Base-by-base conservation (phyloP, 768 basidiomycete genomes). In the Rhizopogon rudus region DNA sequence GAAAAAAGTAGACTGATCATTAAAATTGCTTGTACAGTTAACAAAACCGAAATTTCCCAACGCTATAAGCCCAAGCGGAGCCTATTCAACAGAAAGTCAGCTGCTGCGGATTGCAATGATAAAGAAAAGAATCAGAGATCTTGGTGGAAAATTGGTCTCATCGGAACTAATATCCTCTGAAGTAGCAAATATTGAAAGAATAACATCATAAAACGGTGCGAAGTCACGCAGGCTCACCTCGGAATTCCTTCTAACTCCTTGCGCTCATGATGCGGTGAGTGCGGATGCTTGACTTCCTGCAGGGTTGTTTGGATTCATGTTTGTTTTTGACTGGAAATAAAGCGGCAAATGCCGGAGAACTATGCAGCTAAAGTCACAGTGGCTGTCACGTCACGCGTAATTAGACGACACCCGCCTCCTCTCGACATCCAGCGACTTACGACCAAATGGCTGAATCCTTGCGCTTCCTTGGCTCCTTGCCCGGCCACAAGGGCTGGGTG, bases 401-500 rank as follows among this genome's bases (percentile, higher is more conserved):
- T 67, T 67, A 73, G 52, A 44, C 54, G 53, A 52, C 50, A 51
- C 16, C 16, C 20, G 53, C 35, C 65, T 56, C 57, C 61, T 65
- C 55, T 53, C 63, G 59, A 63, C 59, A 57, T 56, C 57, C 58
- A 59, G 59, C 54, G 54, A 68, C 62, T 41, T 45, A 66, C 51
- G 59, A 67, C 69, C 61, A 63, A 33, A 93, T 92, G 91, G 70
- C 85, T 65, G 92, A 93, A 77, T 86, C 84, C 69, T 78, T 96
- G 72, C 87, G 88, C 71, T 95, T 88, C 78, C 85, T 96, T 69
- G 94, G 94, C 66, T 88, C 92, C 62, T 77, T 96, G 71, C 78
- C 87, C 68, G 94, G 93, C 73, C 92, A 95, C 84, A 88, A 91
- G 70, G 92, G 92, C 78, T 96, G 93, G 92, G 90, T 99, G 67